Evolutionary conservation across 345 rosid species (phyloP).

Genomic region (Populus ilicifolia): DNA sequence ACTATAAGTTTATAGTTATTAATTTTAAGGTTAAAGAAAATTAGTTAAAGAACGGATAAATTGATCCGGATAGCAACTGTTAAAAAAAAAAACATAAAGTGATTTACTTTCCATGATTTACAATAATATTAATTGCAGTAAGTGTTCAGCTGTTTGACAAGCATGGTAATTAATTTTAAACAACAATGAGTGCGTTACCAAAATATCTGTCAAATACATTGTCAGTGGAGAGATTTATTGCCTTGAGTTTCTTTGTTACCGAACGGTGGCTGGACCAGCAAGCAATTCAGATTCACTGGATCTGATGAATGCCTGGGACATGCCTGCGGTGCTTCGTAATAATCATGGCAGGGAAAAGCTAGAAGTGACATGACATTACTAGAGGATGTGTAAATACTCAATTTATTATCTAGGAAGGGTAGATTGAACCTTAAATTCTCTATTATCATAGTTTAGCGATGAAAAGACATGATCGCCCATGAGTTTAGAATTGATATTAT

Average conservation of each 20-base stretch:
- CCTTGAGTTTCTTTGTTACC: not conserved
- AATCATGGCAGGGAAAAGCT: not conserved
- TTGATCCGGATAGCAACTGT: fast-evolving
- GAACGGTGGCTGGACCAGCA: not conserved
- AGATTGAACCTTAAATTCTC: not conserved
- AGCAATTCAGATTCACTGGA: not conserved
- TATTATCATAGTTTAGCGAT: not conserved
- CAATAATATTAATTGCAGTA: not conserved
- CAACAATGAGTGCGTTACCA: not conserved
- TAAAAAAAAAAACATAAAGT: no score
- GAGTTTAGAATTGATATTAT: no score
- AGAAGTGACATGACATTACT: not conserved
- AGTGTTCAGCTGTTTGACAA: no score
- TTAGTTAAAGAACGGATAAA: fast-evolving
- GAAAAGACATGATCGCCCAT: not conserved
- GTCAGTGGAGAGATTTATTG: not conserved
- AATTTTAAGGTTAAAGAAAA: fast-evolving
- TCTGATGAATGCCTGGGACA: not conserved
- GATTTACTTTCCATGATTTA: no score
- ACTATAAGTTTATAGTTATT: fast-evolving
- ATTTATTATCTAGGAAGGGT: not conserved
- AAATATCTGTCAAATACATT: not conserved
- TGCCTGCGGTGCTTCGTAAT: not conserved
- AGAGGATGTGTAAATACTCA: not conserved
- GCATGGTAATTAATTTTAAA: no score